Conservation (phyloP, 352 stramenopile genomes). For the Pythium apleroticum region DNA sequence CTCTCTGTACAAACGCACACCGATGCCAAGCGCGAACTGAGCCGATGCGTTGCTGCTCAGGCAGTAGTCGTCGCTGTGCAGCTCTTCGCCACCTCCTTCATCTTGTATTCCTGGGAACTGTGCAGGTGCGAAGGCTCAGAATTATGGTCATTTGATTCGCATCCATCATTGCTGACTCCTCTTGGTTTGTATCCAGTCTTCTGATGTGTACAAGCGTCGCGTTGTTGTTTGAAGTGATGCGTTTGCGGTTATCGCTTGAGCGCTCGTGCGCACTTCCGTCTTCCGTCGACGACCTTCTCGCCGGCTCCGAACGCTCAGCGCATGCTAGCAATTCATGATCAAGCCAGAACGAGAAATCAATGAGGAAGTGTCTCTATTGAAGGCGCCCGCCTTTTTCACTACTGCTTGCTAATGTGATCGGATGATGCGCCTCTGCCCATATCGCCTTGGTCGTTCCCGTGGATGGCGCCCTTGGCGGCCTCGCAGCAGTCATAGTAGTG, state of each 20-base stretch:
- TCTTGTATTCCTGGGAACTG: conserved; percentile 23
- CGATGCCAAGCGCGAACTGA: not conserved
- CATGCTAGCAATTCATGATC: conserved; percentile 1
- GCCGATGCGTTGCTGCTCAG: conserved; percentile 8
- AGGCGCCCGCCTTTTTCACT: too few relatives aligned
- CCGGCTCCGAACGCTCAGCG: too few relatives aligned
- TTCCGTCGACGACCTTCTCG: not conserved
- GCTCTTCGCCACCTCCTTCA: conserved; percentile 1
- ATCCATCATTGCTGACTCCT: too few relatives aligned
- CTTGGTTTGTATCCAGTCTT: conserved; percentile 6
- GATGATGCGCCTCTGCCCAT: too few relatives aligned
- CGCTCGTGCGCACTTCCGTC: not conserved
- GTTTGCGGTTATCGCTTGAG: not conserved
- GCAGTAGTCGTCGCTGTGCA: conserved; percentile 4
- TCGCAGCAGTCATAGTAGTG: conserved; percentile 76
- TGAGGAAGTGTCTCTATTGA: not conserved
- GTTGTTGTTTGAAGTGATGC: conserved; percentile 8
- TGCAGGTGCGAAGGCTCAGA: too few relatives aligned
- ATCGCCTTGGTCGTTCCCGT: not conserved
- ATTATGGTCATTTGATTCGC: too few relatives aligned
- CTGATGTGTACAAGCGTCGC: conserved; percentile 16
- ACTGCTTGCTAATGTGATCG: too few relatives aligned
- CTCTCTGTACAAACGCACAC: not conserved
- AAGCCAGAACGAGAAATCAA: not conserved
- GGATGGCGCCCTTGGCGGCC: conserved; percentile 36